A percentile compares a stretch with the other conserved stretches of the same genome.
phyloP scores from a whole-genome alignment of 495 filamentous ascomycete genomes.

The Trichoderma gamsii region DNA sequence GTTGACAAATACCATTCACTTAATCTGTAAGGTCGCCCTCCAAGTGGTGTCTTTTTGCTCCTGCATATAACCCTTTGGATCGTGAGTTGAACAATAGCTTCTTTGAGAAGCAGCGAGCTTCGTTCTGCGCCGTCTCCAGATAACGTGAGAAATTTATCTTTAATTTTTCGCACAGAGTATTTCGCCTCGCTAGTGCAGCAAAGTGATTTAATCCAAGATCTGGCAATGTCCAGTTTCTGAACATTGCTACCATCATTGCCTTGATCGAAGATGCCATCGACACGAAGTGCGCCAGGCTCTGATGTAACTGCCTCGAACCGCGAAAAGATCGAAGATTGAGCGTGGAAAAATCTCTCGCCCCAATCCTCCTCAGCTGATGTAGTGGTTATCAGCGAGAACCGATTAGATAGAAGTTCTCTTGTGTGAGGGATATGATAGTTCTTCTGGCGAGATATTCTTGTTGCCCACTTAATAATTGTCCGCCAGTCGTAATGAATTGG shows the following conservation, averaged over 20 bases:
- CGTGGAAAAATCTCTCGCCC: slow-evolving; percentile 42
- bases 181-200: slow-evolving; percentile 31
- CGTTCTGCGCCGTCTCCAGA: slow-evolving; percentile 30
- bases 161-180: slow-evolving; percentile 31
- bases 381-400: slow-evolving; percentile 27
- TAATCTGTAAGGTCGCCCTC: slow-evolving; percentile 50
- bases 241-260: neutral
- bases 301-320: slow-evolving; percentile 39
- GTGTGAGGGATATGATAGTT: slow-evolving; percentile 28
- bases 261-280: slow-evolving; percentile 15
- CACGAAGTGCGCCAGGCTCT: slow-evolving; percentile 24
- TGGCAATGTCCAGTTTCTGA: slow-evolving; percentile 17
- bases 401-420: slow-evolving; percentile 28
- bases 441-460: slow-evolving; percentile 5
- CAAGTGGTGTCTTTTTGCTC: slow-evolving; percentile 49
- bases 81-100: slow-evolving; percentile 52
- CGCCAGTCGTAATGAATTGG: slow-evolving; percentile 72
- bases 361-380: slow-evolving; percentile 35
- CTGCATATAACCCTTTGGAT: slow-evolving; percentile 54
- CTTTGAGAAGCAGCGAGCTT: slow-evolving; percentile 41
- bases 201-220: slow-evolving; percentile 31
- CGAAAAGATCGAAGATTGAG: slow-evolving; percentile 37
- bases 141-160: slow-evolving; percentile 33
- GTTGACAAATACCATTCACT: slow-evolving; percentile 49
- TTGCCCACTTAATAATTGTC: slow-evolving; percentile 34